phyloP scores from a whole-genome alignment of 306 rosid species.

The Trifolium dubium region DNA sequence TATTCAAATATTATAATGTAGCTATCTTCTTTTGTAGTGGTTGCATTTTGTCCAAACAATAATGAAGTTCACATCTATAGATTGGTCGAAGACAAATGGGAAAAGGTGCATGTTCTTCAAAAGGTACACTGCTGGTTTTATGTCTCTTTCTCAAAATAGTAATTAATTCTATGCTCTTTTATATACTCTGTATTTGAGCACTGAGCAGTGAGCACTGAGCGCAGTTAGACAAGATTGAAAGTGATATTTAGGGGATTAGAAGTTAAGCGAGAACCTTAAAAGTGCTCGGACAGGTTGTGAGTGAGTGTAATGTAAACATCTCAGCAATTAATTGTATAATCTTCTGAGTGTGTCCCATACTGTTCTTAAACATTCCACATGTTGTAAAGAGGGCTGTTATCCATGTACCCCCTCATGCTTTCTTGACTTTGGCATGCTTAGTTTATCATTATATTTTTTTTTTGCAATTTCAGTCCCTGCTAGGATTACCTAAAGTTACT shows the following conservation, averaged over 20 bases:
- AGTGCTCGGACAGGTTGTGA: not conserved
- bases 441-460: not conserved
- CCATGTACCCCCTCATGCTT: not conserved
- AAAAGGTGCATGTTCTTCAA: slow-evolving; percentile 86
- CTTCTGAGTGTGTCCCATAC: not conserved
- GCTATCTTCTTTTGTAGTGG: slow-evolving; percentile 62
- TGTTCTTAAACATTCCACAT: not conserved
- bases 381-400: not conserved
- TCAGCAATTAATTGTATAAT: not conserved
- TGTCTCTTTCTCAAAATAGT: slow-evolving; percentile 21
- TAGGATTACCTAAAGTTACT: not conserved
- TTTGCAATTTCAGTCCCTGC: not conserved
- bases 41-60: slow-evolving; percentile 90
- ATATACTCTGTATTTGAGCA: slow-evolving; percentile 16
- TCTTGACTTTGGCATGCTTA: slow-evolving; percentile 21
- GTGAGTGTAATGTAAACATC: slow-evolving; percentile 7
- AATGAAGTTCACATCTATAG: slow-evolving; percentile 91
- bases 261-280: slow-evolving; percentile 3
- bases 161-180: not conserved
- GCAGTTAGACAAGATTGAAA: no score
- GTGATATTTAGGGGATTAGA: not conserved
- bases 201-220: not conserved
- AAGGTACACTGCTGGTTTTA: slow-evolving; percentile 59
- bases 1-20: slow-evolving; percentile 24
- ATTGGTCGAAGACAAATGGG: slow-evolving; percentile 88